Evolutionary conservation across 257 asterid species (phyloP).

Genomic region (Catharanthus roseus): DNA sequence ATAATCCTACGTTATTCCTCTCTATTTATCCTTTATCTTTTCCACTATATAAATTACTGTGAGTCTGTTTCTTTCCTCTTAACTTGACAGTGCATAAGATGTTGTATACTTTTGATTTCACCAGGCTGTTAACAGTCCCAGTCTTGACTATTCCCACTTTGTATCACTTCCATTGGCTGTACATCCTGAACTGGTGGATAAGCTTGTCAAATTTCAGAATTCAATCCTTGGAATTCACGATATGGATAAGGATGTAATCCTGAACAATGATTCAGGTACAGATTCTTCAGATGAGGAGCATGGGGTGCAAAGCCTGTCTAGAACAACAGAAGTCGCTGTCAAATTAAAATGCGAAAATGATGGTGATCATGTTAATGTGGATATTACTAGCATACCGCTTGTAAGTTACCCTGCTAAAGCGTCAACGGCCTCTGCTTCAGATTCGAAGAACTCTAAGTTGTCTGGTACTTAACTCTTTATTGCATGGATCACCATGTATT

Average conservation of each 20-base stretch:
- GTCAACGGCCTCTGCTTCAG: conserved; percentile 31
- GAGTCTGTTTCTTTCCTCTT: background rate
- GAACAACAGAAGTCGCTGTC: conserved; percentile 27
- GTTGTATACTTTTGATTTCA: conserved; percentile 20
- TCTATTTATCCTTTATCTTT: background rate
- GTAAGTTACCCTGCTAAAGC: conserved; percentile 49
- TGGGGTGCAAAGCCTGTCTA: conserved; percentile 19
- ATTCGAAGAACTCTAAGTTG: conserved; percentile 30
- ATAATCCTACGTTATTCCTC: background rate
- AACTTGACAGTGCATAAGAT: conserved; percentile 5
- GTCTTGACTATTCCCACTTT: conserved; percentile 86
- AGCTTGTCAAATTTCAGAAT: conserved; percentile 68
- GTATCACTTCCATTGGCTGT: conserved; percentile 93
- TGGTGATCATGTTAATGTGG: conserved; percentile 26
- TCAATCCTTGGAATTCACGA: conserved; percentile 49
- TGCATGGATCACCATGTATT: background rate
- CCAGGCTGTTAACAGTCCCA: conserved; percentile 75
- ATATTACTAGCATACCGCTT: conserved; percentile 37
- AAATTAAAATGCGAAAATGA: conserved; percentile 30
- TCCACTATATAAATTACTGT: background rate
- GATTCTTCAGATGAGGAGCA: conserved; percentile 34
- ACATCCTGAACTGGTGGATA: conserved; percentile 72
- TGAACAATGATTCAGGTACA: conserved; percentile 30
- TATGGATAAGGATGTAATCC: conserved; percentile 29
- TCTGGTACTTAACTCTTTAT: conserved; percentile 32